A percentile compares a stretch with the other conserved stretches of the same genome.
Conservation (phyloP, 768 basidiomycete genomes). For the Rhodotorula paludigena region DNA sequence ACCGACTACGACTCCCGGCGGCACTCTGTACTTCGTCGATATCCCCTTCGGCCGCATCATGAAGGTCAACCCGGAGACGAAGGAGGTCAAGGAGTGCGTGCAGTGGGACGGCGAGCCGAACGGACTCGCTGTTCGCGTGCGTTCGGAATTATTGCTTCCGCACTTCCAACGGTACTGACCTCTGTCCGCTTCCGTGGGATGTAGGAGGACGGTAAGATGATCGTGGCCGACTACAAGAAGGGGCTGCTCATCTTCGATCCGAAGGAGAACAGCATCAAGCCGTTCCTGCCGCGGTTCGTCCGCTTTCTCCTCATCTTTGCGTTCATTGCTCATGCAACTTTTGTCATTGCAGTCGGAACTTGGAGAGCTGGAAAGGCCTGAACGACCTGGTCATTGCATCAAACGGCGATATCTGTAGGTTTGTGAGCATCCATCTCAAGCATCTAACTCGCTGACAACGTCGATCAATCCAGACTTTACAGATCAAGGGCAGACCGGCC, state of each 20-base stretch:
- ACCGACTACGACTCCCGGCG: not conserved
- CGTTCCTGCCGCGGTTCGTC: not conserved
- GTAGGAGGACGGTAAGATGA: conserved; percentile 2
- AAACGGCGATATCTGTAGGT: not conserved
- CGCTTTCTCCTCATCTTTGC: not conserved
- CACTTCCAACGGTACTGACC: not conserved
- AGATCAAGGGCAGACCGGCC: conserved; percentile 4
- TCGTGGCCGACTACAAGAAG: not conserved
- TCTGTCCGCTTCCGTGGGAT: not conserved
- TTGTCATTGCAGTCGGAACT: not conserved
- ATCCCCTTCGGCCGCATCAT: conserved; percentile 6
- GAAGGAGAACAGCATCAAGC: not conserved
- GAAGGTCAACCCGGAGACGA: not conserved
- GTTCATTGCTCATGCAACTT: too few species aligned
- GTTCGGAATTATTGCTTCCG: too few species aligned
- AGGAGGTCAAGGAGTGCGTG: conserved; percentile 1
- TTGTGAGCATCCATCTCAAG: too few species aligned
- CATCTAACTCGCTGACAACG: not conserved
- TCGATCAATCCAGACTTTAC: not conserved
- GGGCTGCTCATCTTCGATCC: not conserved
- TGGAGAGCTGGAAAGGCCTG: conserved; percentile 8
- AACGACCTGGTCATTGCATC: conserved; percentile 11
- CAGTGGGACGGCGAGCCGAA: conserved; percentile 9
- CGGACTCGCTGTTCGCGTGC: not conserved
- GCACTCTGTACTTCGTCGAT: not conserved